Evolutionary conservation across 148 eudicot species (phyloP).

Genomic region (Pouteria glomerata): DNA sequence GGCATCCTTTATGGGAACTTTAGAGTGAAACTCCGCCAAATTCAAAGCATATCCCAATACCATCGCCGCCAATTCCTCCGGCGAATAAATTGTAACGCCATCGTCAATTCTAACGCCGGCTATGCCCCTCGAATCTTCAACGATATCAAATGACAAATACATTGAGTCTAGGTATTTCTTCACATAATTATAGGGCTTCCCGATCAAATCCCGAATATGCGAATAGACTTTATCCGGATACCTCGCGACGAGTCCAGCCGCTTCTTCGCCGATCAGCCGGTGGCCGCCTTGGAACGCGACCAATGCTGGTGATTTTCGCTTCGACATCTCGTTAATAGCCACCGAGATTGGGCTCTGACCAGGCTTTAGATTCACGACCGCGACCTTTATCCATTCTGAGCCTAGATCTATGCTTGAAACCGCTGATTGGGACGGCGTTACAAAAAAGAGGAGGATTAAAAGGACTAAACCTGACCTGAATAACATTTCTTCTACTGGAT

Average conservation of each 20-base stretch:
- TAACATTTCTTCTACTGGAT: too few relatives aligned
- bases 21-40: conserved; percentile 76
- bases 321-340: conserved; percentile 97
- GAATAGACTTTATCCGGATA: conserved; percentile 81
- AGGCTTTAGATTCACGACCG: conserved; percentile 85
- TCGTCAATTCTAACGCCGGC: conserved; percentile 63
- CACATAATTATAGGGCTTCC: conserved; percentile 41
- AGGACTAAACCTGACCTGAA: too few relatives aligned
- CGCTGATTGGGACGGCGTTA: conserved; percentile 46
- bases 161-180: conserved; percentile 26
- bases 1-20: conserved; percentile 62
- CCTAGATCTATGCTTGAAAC: conserved; percentile 93
- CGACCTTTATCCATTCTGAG: conserved; percentile 91
- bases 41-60: conserved; percentile 44
- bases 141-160: conserved; percentile 56
- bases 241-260: conserved; percentile 66
- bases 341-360: conserved; percentile 82
- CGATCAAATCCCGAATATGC: conserved; percentile 60
- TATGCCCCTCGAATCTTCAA: conserved; percentile 42
- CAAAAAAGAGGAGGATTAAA: too few relatives aligned
- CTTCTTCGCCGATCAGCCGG: conserved; percentile 87
- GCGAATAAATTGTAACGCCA: conserved; percentile 46
- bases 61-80: conserved; percentile 92
- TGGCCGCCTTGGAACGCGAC: conserved; percentile 60
- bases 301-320: conserved; percentile 76